Evolutionary conservation across 2,329 filamentous ascomycete species (phyloP).

Genomic region (Beauveria medogensis): DNA sequence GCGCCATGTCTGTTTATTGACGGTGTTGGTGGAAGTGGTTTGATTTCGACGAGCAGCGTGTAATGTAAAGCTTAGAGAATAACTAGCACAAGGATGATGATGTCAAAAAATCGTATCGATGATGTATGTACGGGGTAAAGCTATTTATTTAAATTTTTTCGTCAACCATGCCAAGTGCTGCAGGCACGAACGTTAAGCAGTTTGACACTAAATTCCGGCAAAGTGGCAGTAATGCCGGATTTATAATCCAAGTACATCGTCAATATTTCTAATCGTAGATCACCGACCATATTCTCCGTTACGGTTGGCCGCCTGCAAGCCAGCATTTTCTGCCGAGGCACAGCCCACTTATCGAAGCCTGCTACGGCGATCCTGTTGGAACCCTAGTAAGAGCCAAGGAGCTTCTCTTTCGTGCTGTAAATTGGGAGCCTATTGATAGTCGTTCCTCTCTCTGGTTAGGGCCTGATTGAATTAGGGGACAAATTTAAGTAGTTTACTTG

Average conservation of each 20-base stretch:
- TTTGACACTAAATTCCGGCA: not conserved
- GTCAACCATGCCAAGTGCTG: not conserved
- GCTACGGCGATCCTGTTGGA: not conserved
- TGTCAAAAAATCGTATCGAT: not conserved
- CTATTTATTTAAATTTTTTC: not conserved
- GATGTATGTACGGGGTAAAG: not conserved
- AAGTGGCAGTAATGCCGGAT: not conserved
- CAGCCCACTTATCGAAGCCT: not conserved
- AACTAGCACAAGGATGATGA: not conserved
- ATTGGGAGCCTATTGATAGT: too few relatives aligned
- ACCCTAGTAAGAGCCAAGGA: not conserved
- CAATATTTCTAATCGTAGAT: not conserved
- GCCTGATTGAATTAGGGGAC: too few relatives aligned
- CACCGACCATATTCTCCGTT: not conserved
- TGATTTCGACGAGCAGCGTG: too few relatives aligned
- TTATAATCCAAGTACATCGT: not conserved
- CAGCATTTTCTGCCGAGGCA: not conserved
- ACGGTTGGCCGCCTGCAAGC: too few relatives aligned
- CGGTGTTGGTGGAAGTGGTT: not conserved
- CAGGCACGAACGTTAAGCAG: not conserved
- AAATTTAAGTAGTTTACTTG: too few relatives aligned
- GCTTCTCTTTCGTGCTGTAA: not conserved
- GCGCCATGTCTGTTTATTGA: slow-evolving; percentile 21
- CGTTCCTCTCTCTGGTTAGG: too few relatives aligned
- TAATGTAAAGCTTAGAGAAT: not conserved